These are phyloP conservation scores for Ilyonectria destructans DNA, from an alignment of 2,329 filamentous ascomycete genomes.

Conservation along the genomic window DNA sequence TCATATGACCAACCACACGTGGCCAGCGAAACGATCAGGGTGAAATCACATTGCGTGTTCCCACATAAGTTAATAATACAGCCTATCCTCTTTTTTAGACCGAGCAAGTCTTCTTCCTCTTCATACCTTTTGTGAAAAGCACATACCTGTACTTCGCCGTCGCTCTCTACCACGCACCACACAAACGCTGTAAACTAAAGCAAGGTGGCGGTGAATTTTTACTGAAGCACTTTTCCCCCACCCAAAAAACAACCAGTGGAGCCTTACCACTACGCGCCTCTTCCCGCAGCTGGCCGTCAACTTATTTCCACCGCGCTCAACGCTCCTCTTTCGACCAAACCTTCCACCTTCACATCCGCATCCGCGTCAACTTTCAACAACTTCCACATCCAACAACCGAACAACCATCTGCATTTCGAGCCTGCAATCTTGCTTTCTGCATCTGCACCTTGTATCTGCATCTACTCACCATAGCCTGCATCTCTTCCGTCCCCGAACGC, in stretches of 20 bases:
- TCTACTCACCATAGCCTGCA: slow-evolving; percentile 17
- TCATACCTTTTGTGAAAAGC: neutral
- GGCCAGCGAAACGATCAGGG: slow-evolving; percentile 19
- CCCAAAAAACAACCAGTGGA: slow-evolving; percentile 39
- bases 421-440: slow-evolving; percentile 3
- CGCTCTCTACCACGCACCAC: neutral
- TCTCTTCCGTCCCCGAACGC: slow-evolving; percentile 22
- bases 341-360: slow-evolving; percentile 31
- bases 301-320: slow-evolving; percentile 34
- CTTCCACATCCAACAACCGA: neutral
- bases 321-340: slow-evolving; percentile 32
- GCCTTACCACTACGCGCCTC: slow-evolving; percentile 30
- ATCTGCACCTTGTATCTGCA: slow-evolving; percentile 22
- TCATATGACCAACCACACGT: slow-evolving; percentile 25
- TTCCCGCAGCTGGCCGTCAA: slow-evolving; percentile 17
- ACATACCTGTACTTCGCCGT: slow-evolving; percentile 4
- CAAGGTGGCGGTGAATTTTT: slow-evolving; percentile 26
- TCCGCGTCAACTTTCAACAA: slow-evolving; percentile 21
- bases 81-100: neutral
- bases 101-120: slow-evolving; percentile 6
- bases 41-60: slow-evolving; percentile 3
- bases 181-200: slow-evolving; percentile 16
- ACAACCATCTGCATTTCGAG: neutral
- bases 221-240: slow-evolving; percentile 17
- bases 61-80: slow-evolving; percentile 6